Base-by-base conservation (phyloP, 139 green algal genomes). In the Haematococcus lacustris region DNA sequence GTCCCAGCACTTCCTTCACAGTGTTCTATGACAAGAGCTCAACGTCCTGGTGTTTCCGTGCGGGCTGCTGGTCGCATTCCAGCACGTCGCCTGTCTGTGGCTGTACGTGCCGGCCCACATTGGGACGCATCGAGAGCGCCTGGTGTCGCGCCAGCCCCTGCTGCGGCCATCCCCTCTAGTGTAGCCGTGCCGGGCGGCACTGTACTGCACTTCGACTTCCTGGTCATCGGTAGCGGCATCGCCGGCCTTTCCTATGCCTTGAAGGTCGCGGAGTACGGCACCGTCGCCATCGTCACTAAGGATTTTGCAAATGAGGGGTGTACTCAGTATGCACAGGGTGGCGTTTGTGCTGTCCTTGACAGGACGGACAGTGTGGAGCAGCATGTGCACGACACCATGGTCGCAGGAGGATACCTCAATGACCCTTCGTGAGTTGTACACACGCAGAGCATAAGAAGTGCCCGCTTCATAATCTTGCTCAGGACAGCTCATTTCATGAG, bases 201-300 rank as follows among this genome's bases (percentile, higher is more conserved):
- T 0, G 77, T 87, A 6, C 75, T 70, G 26, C 85, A 89, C 50
- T 83, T 85, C 66, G 94, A 98, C 65, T 97, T 95, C 71, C 64
- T 98, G 4, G 95, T 99, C 21, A 83, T 99, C 26, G 95, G 95
- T 51, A 92, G 75, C 64, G 95, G 95, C 71, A 96, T 99, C 47
- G 95, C 95, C 7, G 95, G 95, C 13, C 84, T 99, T 7, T 91
- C 85, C 1, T 99, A 97, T 75, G 95, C 95, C 1, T 83, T 99
- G 13, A 93, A 95, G 63, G 90, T 96, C 21, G 94, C 95, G 0
- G 79, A 94, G 76, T 85, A 96, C 73, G 95, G 94, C 63, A 86
- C 60, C 0, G 95, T 99, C 3, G 94, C 92, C 0, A 72, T 99
- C 5, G 83, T 99, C 38, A 99, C 95, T 62, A 99, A 99, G 79